Evolutionary conservation across 768 basidiomycete species (phyloP).

Genomic region (Tylopilus subfusipes): DNA sequence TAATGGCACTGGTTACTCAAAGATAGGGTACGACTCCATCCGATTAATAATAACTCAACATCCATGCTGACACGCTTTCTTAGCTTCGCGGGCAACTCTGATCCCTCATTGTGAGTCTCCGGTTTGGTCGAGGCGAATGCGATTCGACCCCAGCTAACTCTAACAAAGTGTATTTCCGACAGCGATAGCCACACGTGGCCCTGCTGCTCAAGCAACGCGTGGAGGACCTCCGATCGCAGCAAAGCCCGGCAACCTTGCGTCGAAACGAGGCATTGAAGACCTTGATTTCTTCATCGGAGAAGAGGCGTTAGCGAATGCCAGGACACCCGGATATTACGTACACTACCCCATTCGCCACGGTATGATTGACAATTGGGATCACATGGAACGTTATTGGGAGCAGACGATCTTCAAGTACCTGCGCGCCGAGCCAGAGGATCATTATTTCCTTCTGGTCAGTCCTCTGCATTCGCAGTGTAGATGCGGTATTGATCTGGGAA

Average conservation of each 20-base stretch:
- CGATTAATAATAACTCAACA: neutral
- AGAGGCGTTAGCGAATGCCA: conserved; percentile 93
- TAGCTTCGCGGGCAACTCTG: conserved; percentile 97
- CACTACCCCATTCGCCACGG: conserved; percentile 98
- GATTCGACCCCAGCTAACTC: conserved; percentile 3
- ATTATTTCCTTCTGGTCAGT: conserved; percentile 93
- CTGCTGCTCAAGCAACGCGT: conserved; percentile 53
- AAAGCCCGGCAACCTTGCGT: conserved; percentile 89
- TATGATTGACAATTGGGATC: conserved; percentile 97
- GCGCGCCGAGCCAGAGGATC: conserved; percentile 97
- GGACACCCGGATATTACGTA: conserved; percentile 90
- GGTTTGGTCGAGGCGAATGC: neutral
- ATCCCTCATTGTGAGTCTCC: conserved; percentile 87
- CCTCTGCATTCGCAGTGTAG: neutral
- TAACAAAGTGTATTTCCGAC: conserved; percentile 87
- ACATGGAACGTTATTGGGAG: conserved; percentile 99
- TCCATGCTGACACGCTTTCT: conserved; percentile 12
- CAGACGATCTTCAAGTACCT: conserved; percentile 99
- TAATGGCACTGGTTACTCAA: conserved; percentile 96
- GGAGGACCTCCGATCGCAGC: conserved; percentile 75
- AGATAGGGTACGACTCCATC: conserved; percentile 72
- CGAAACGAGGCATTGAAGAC: conserved; percentile 96
- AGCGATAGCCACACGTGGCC: conserved; percentile 85
- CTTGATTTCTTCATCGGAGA: conserved; percentile 99
- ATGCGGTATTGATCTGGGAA: neutral